Evolutionary conservation across 345 rosid genomes (phyloP).

Genomic region (Brassica napus): DNA sequence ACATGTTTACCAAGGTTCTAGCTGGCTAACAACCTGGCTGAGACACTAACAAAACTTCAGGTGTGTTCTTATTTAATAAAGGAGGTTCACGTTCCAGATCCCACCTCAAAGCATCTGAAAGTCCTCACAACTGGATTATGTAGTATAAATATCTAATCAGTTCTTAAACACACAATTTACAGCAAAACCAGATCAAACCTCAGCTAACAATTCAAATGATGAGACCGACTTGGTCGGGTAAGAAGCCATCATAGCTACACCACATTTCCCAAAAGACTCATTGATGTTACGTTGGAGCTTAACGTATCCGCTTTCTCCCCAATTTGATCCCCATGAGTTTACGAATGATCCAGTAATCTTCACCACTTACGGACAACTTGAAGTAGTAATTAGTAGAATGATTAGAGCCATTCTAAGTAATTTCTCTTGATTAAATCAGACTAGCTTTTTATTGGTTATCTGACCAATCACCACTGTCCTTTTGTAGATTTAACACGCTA

Average conservation of each 20-base stretch:
- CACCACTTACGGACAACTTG: neutral
- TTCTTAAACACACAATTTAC: neutral
- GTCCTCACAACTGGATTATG: no score
- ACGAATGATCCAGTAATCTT: slow-evolving; percentile 8
- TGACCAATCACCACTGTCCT: neutral
- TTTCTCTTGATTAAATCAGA: neutral
- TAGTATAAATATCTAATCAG: no score
- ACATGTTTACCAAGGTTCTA: no score
- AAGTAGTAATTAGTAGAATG: no score
- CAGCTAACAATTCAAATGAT: neutral
- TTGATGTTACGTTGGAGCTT: slow-evolving; percentile 32
- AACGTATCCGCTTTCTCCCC: slow-evolving; percentile 38
- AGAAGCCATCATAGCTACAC: slow-evolving; percentile 35
- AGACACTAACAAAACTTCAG: no score
- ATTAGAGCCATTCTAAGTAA: no score
- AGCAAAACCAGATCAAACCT: neutral
- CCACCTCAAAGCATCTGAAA: no score
- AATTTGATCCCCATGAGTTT: slow-evolving; percentile 47
- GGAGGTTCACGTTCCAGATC: no score
- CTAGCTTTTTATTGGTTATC: neutral
- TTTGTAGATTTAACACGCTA: neutral
- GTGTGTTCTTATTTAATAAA: no score
- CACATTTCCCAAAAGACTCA: slow-evolving; percentile 23
- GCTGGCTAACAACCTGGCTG: no score
- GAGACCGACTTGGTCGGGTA: slow-evolving; percentile 29